phyloP scores from a whole-genome alignment of 2,329 filamentous ascomycete species.

The Aureobasidium sp. region DNA sequence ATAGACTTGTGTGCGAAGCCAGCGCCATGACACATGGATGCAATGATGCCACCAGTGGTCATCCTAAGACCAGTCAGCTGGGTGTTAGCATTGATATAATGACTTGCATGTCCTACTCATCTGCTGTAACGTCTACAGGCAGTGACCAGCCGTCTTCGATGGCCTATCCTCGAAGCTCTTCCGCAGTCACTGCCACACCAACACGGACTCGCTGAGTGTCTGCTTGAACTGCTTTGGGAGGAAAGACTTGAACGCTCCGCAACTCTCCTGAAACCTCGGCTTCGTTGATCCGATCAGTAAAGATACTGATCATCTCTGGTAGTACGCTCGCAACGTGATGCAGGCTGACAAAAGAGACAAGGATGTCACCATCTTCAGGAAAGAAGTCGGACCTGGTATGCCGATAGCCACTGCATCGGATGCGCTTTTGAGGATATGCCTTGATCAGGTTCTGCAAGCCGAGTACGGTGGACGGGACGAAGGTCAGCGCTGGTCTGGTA shows the following conservation, averaged over 20 bases:
- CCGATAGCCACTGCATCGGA: slow-evolving; percentile 39
- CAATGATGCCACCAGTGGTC: slow-evolving; percentile 27
- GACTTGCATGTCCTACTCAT: slow-evolving; percentile 28
- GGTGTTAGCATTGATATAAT: too few species aligned
- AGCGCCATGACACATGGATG: slow-evolving; percentile 38
- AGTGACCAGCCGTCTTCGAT: slow-evolving; percentile 37
- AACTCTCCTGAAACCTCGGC: slow-evolving; percentile 5
- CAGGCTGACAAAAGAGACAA: slow-evolving; percentile 39
- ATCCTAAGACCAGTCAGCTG: slow-evolving; percentile 23
- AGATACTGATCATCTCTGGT: slow-evolving; percentile 5
- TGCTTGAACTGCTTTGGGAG: not conserved
- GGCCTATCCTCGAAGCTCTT: slow-evolving; percentile 42
- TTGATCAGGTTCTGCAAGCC: slow-evolving; percentile 38
- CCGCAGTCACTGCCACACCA: slow-evolving; percentile 40
- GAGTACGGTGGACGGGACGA: slow-evolving; percentile 35
- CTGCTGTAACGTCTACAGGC: slow-evolving; percentile 42
- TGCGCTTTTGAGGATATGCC: slow-evolving; percentile 25
- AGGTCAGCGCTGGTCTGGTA: slow-evolving; percentile 37
- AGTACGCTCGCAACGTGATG: slow-evolving; percentile 27
- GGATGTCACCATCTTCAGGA: slow-evolving; percentile 34
- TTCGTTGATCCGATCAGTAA: not conserved
- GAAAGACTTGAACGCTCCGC: slow-evolving; percentile 1
- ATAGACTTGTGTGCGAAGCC: slow-evolving; percentile 39
- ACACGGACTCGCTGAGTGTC: slow-evolving; percentile 31
- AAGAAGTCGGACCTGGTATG: slow-evolving; percentile 41